These are phyloP conservation scores for Candida incommunis DNA, from an alignment of 805 yeast species.

Conservation along the genomic window DNA sequence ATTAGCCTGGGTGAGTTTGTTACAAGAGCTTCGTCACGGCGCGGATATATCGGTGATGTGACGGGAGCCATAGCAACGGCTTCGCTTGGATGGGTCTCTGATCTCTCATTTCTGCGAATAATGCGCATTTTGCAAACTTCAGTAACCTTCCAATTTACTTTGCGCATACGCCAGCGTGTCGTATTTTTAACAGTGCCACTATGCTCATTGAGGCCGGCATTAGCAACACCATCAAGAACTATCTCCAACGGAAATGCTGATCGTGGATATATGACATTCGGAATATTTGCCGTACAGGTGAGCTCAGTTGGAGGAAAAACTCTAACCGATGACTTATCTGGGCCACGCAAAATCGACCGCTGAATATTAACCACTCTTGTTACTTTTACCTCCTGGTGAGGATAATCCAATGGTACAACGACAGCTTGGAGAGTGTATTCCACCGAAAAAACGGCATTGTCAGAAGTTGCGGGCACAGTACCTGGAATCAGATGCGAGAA, in stretches of 20 bases:
- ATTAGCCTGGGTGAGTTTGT: neutral
- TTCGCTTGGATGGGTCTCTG: conserved; percentile 45
- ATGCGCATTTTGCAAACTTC: conserved; percentile 52
- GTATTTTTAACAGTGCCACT: conserved; percentile 12
- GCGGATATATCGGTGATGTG: neutral
- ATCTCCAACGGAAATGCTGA: conserved; percentile 75
- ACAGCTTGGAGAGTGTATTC: conserved; percentile 64
- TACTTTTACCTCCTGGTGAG: conserved; percentile 18
- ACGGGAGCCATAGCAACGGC: conserved; percentile 25
- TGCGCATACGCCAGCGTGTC: conserved; percentile 85
- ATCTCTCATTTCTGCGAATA: conserved; percentile 9
- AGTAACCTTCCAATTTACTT: conserved; percentile 77
- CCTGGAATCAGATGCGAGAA: conserved; percentile 87
- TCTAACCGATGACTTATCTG: conserved; percentile 74
- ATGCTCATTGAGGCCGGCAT: conserved; percentile 13
- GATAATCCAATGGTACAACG: conserved; percentile 31
- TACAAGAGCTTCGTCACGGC: neutral
- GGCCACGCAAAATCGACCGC: conserved; percentile 66
- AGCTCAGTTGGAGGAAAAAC: conserved; percentile 94
- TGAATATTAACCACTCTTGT: conserved; percentile 35
- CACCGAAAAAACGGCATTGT: conserved; percentile 46
- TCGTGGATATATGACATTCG: conserved; percentile 80
- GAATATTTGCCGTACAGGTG: conserved; percentile 74
- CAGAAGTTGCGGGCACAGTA: conserved; percentile 61
- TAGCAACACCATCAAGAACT: conserved; percentile 47